phyloP scores from a whole-genome alignment of 805 yeast genomes.

The Starmerella potacharoeniae region DNA sequence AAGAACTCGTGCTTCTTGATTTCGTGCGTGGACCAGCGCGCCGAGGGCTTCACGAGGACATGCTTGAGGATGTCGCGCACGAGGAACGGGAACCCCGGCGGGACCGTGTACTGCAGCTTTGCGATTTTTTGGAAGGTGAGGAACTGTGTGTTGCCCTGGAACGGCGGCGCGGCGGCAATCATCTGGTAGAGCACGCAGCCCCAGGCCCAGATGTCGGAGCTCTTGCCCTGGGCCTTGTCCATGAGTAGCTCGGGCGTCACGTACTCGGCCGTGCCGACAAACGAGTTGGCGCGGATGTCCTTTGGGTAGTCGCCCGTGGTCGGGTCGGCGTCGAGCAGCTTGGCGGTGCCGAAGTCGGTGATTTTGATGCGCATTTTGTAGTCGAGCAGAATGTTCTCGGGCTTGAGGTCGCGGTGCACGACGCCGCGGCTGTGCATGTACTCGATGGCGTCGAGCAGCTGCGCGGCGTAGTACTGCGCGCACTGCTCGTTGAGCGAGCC shows the following conservation, averaged over 20 bases:
- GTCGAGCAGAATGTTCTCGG: constrained; percentile 80
- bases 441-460: constrained; percentile 78
- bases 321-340: constrained; percentile 39
- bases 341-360: constrained; percentile 98
- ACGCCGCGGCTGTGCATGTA: constrained; percentile 85
- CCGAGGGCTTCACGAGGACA: constrained; percentile 57
- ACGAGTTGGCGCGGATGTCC: constrained; percentile 44
- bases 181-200: constrained; percentile 83
- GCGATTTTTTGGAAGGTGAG: constrained; percentile 83
- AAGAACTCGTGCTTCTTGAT: constrained; percentile 68
- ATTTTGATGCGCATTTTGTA: constrained; percentile 79
- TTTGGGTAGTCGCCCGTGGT: constrained; percentile 27
- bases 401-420: constrained; percentile 88
- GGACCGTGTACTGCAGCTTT: constrained; percentile 59
- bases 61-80: constrained; percentile 57
- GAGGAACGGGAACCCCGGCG: constrained; percentile 49
- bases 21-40: constrained; percentile 45
- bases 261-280: constrained; percentile 96
- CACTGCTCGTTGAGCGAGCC: constrained; percentile 71
- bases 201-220: constrained; percentile 85
- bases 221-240: constrained; percentile 68
- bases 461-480: constrained; percentile 69
- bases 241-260: constrained; percentile 84
- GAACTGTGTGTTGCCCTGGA: constrained; percentile 75
- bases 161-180: constrained; percentile 76